These are phyloP conservation scores for Marchantia paleacea DNA, from an alignment of 225 moss, liverwort and hornwort genomes.

Conservation along the genomic window DNA sequence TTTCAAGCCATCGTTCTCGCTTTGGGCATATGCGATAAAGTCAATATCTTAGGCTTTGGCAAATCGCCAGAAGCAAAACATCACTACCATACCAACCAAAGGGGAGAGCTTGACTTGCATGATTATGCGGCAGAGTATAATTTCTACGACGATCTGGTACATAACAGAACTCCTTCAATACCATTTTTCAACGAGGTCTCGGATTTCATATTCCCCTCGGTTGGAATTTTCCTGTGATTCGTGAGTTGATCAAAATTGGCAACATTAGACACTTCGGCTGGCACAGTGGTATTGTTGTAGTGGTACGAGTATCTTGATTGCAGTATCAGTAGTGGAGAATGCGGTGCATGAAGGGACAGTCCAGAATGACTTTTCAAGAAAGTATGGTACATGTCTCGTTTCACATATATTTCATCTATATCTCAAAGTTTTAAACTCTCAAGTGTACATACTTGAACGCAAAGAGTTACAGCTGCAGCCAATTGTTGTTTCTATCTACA, in stretches of 20 bases:
- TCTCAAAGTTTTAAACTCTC: too few relatives aligned
- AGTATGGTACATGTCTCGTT: too few relatives aligned
- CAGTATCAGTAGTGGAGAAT: neutral
- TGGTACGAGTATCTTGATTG: neutral
- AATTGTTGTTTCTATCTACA: too few relatives aligned
- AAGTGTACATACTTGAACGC: too few relatives aligned
- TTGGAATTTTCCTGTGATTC: slow-evolving; percentile 45
- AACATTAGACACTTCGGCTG: neutral
- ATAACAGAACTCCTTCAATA: slow-evolving; percentile 30
- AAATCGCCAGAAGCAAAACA: slow-evolving; percentile 47
- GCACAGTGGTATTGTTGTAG: neutral
- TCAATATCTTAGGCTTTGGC: slow-evolving; percentile 65
- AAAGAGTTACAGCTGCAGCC: too few relatives aligned
- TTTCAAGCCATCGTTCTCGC: slow-evolving; percentile 66
- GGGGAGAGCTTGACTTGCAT: slow-evolving; percentile 55
- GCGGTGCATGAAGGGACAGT: too few relatives aligned
- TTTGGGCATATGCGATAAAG: slow-evolving; percentile 58
- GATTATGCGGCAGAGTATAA: slow-evolving; percentile 66
- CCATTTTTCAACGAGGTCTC: slow-evolving; percentile 49
- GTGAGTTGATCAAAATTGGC: neutral
- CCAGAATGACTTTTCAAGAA: too few relatives aligned
- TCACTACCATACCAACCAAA: slow-evolving; percentile 66
- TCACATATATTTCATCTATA: too few relatives aligned
- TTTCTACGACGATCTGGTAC: slow-evolving; percentile 56
- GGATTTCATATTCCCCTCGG: slow-evolving; percentile 39